Percentiles rank a stretch among this genome's conserved stretches.
Evolutionary conservation across 2,329 filamentous ascomycete genomes (phyloP).

Genomic region (Chaetothyriales sp.): DNA sequence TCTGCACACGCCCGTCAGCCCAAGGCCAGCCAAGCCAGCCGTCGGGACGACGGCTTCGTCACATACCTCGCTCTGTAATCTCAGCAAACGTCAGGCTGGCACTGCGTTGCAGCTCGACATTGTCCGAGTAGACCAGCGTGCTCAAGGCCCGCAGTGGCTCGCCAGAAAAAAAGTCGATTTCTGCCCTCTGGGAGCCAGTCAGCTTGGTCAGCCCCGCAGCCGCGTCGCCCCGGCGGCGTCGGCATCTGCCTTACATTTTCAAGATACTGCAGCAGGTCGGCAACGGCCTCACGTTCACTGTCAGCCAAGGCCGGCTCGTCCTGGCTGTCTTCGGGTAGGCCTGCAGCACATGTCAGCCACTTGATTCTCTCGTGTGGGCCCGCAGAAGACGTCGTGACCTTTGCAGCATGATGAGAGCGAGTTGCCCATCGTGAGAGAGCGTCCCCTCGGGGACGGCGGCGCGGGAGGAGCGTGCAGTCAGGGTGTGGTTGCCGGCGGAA

Average conservation of each 20-base stretch:
- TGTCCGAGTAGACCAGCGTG: slow-evolving; percentile 95
- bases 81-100: slow-evolving; percentile 97
- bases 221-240: too few relatives aligned
- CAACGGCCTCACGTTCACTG: slow-evolving; percentile 91
- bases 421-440: slow-evolving; percentile 18
- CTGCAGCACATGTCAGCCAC: slow-evolving; percentile 28
- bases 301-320: slow-evolving; percentile 85
- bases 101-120: slow-evolving; percentile 93
- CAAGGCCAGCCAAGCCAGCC: neutral
- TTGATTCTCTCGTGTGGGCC: neutral
- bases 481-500: neutral
- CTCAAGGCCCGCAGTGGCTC: slow-evolving; percentile 86
- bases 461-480: neutral
- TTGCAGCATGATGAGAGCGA: slow-evolving; percentile 19
- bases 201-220: slow-evolving; percentile 11
- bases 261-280: slow-evolving; percentile 85
- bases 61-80: slow-evolving; percentile 89
- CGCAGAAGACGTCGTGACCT: slow-evolving; percentile 7
- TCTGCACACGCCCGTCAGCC: slow-evolving; percentile 42
- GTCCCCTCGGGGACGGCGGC: slow-evolving; percentile 9
- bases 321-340: slow-evolving; percentile 64
- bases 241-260: slow-evolving; percentile 62
- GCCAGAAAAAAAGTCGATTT: slow-evolving; percentile 97
- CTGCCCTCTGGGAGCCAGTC: slow-evolving; percentile 53
- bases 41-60: neutral